Conservation (phyloP, 768 basidiomycete species). For the Pisolithus sp. region DNA sequence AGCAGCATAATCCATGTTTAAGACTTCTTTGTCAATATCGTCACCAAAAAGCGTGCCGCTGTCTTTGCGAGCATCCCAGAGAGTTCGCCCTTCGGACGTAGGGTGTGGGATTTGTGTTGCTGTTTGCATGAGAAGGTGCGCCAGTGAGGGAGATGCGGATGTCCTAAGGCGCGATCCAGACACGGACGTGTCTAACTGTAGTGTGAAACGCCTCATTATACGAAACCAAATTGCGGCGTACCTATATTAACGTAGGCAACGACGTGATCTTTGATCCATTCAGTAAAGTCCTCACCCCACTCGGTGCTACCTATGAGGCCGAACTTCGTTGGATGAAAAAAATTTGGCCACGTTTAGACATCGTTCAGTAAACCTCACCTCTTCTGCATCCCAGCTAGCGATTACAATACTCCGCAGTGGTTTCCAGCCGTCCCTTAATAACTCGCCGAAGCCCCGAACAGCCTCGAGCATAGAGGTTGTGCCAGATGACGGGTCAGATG, state of each 20-base stretch:
- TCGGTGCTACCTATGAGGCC: constrained; percentile 59
- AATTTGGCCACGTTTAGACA: not conserved
- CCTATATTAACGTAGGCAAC: constrained; percentile 61
- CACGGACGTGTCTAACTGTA: constrained; percentile 38
- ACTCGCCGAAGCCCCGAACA: constrained; percentile 62
- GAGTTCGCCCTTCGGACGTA: constrained; percentile 50
- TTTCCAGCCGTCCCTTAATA: constrained; percentile 73
- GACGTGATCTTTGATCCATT: constrained; percentile 48
- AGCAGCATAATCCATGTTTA: constrained; percentile 20
- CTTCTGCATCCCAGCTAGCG: constrained; percentile 74
- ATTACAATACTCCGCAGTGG: constrained; percentile 71
- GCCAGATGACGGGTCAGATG: constrained; percentile 73
- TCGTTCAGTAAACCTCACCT: constrained; percentile 27
- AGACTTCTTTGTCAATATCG: constrained; percentile 24
- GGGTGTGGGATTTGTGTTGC: constrained; percentile 75
- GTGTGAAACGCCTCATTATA: not conserved
- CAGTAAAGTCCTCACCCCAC: constrained; percentile 61
- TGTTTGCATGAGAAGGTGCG: constrained; percentile 61
- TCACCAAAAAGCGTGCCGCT: constrained; percentile 34
- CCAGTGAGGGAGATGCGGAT: constrained; percentile 75
- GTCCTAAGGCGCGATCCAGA: constrained; percentile 44
- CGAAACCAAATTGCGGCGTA: constrained; percentile 11
- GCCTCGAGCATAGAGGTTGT: constrained; percentile 75
- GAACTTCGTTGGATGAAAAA: constrained; percentile 24
- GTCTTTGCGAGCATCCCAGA: constrained; percentile 76